A percentile compares a stretch with the other conserved stretches of the same genome.
Conservation (phyloP, 1,284 basidiomycete genomes). For the Malassezia restricta region DNA sequence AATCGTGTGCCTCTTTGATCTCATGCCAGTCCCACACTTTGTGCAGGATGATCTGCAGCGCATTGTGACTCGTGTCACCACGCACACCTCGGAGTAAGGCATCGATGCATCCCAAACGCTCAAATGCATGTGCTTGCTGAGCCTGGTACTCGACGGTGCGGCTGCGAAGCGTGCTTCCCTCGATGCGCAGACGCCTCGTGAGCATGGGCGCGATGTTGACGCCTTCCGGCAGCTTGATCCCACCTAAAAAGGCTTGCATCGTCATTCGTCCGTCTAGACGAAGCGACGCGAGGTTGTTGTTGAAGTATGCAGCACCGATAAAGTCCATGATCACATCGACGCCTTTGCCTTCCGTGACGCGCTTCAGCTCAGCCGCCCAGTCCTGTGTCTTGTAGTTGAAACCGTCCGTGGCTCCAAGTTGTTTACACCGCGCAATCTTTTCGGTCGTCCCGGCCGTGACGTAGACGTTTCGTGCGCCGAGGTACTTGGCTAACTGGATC, state of each 20-base stretch:
- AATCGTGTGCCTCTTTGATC: slow-evolving; percentile 68
- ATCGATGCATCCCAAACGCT: slow-evolving; percentile 19
- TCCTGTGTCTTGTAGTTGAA: slow-evolving; percentile 77
- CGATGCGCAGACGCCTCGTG: slow-evolving; percentile 74
- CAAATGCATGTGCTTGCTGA: slow-evolving; percentile 60
- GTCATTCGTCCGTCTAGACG: slow-evolving; percentile 68
- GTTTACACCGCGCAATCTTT: slow-evolving; percentile 67
- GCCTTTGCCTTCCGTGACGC: slow-evolving; percentile 23
- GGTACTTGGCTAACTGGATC: slow-evolving; percentile 69
- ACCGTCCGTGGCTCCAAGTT: slow-evolving; percentile 56
- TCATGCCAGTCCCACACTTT: slow-evolving; percentile 68
- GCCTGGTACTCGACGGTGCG: slow-evolving; percentile 68
- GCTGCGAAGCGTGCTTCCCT: slow-evolving; percentile 75
- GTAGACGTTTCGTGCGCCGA: slow-evolving; percentile 51
- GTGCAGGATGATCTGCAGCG: slow-evolving; percentile 25
- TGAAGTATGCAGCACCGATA: slow-evolving; percentile 70
- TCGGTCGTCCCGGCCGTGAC: slow-evolving; percentile 69
- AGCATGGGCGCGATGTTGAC: slow-evolving; percentile 60
- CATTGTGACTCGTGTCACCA: background rate
- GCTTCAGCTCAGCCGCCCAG: slow-evolving; percentile 56
- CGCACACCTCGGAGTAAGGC: slow-evolving; percentile 11
- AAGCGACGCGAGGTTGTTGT: slow-evolving; percentile 65
- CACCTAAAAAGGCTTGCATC: slow-evolving; percentile 60
- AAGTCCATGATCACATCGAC: slow-evolving; percentile 79
- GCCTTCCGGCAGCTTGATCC: slow-evolving; percentile 54